phyloP scores from a whole-genome alignment of 2,329 filamentous ascomycete species.

The Calonectria pseudoturangicola region DNA sequence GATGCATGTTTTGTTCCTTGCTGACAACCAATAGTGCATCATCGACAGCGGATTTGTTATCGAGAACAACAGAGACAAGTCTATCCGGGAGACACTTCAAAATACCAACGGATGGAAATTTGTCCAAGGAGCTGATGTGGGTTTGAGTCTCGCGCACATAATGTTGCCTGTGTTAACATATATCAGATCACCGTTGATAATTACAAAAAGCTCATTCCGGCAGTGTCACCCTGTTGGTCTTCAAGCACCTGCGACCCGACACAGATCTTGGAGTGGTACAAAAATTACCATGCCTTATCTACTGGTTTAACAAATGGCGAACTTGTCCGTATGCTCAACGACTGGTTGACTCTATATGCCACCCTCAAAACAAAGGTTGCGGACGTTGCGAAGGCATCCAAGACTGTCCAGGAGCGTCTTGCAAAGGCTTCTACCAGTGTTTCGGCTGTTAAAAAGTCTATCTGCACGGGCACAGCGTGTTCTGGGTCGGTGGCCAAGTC shows the following conservation, averaged over 20 bases:
- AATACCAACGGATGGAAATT: neutral
- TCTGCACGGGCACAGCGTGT: neutral
- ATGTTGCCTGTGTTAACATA: neutral
- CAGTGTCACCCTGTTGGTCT: conserved; percentile 5
- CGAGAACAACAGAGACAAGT: conserved; percentile 3
- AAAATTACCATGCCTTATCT: neutral
- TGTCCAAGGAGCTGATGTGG: conserved; percentile 13
- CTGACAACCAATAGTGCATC: neutral
- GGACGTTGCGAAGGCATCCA: conserved; percentile 16
- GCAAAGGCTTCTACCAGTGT: neutral
- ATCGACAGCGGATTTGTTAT: neutral
- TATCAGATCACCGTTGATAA: neutral
- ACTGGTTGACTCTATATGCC: conserved; percentile 1
- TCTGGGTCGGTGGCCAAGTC: neutral
- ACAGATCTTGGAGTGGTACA: conserved; percentile 15
- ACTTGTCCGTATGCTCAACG: neutral
- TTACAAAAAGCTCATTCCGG: neutral
- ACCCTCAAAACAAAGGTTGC: conserved; percentile 18
- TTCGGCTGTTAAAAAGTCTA: conserved; percentile 10
- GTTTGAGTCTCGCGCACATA: neutral
- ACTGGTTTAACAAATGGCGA: neutral
- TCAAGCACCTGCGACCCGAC: neutral
- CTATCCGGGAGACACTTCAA: neutral
- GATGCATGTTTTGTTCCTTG: neutral
- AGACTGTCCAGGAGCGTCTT: conserved; percentile 9